Conservation (phyloP, 441 rosid genomes). For the Populus hybrid region DNA sequence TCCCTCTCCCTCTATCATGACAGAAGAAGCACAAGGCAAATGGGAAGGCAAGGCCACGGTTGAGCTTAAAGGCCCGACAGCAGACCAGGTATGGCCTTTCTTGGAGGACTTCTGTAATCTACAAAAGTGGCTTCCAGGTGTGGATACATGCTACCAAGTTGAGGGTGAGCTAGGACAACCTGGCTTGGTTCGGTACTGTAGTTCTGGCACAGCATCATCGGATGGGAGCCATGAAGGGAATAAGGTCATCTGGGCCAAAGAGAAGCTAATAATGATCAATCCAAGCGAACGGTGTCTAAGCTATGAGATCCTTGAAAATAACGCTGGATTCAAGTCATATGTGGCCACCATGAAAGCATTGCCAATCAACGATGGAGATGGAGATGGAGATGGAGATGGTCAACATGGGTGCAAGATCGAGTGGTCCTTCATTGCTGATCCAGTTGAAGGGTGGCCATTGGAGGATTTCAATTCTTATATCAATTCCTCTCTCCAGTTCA, state of each 20-base stretch:
- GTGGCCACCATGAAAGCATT: slow-evolving; percentile 39
- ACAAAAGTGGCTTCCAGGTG: slow-evolving; percentile 41
- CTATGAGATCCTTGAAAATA: slow-evolving; percentile 54
- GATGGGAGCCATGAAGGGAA: slow-evolving; percentile 2
- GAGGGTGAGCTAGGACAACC: slow-evolving; percentile 50
- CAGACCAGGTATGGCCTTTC: slow-evolving; percentile 50
- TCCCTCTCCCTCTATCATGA: neutral
- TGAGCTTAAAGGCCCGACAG: slow-evolving; percentile 33
- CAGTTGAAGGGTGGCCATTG: slow-evolving; percentile 41
- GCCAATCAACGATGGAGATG: slow-evolving; percentile 19
- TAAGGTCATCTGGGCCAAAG: slow-evolving; percentile 42
- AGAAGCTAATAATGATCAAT: slow-evolving; percentile 46
- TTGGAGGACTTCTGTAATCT: slow-evolving; percentile 53
- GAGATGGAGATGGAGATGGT: slow-evolving; percentile 13
- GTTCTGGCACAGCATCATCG: slow-evolving; percentile 8
- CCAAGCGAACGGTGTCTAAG: slow-evolving; percentile 37
- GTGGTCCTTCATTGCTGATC: slow-evolving; percentile 58
- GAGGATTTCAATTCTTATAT: slow-evolving; percentile 36
- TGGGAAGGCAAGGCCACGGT: slow-evolving; percentile 40
- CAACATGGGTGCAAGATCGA: slow-evolving; percentile 41
- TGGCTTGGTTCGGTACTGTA: slow-evolving; percentile 47
- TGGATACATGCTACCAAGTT: slow-evolving; percentile 39
- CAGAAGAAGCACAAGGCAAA: neutral
- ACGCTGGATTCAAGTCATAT: slow-evolving; percentile 44
- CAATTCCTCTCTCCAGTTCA: slow-evolving; percentile 28